Percentiles rank a stretch among this genome's conserved stretches.
These are phyloP conservation scores for Saccharomycopsis guyanensis DNA, from an alignment of 805 yeast species.

Conservation along the genomic window DNA sequence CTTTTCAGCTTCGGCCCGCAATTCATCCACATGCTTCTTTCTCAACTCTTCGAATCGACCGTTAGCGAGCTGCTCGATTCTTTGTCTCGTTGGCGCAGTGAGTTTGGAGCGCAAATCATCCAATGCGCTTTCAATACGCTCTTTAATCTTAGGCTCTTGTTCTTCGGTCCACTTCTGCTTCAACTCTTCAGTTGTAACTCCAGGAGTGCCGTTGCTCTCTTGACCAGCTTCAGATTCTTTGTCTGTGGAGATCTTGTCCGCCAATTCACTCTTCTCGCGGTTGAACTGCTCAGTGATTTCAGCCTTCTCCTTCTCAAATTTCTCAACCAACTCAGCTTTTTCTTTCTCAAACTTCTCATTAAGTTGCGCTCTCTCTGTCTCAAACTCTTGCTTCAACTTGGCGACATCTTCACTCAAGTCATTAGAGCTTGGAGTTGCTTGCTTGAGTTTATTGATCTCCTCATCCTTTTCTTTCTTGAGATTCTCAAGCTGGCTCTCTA, in stretches of 20 bases:
- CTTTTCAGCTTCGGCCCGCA: slow-evolving; percentile 8
- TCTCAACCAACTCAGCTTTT: slow-evolving; percentile 19
- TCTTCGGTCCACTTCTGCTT: slow-evolving; percentile 15
- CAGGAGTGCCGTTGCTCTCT: background rate
- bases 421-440: background rate
- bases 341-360: slow-evolving; percentile 21
- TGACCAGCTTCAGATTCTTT: background rate
- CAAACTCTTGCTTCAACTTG: slow-evolving; percentile 9
- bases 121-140: slow-evolving; percentile 16
- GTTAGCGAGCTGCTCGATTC: slow-evolving; percentile 20
- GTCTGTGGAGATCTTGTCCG: background rate
- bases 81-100: slow-evolving; percentile 18
- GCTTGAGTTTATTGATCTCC: slow-evolving; percentile 28
- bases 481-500: slow-evolving; percentile 4
- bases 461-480: slow-evolving; percentile 22
- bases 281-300: background rate
- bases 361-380: slow-evolving; percentile 9
- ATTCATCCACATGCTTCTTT: slow-evolving; percentile 16
- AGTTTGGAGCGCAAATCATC: slow-evolving; percentile 22
- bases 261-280: background rate
- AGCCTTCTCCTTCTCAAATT: slow-evolving; percentile 21
- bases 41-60: slow-evolving; percentile 26
- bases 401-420: slow-evolving; percentile 13
- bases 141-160: slow-evolving; percentile 19
- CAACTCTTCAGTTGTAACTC: slow-evolving; percentile 12